A percentile compares a stretch with the other conserved stretches of the same genome.
Conservation (phyloP, 2,329 filamentous ascomycete genomes). For the Chaetomium olivaceum region DNA sequence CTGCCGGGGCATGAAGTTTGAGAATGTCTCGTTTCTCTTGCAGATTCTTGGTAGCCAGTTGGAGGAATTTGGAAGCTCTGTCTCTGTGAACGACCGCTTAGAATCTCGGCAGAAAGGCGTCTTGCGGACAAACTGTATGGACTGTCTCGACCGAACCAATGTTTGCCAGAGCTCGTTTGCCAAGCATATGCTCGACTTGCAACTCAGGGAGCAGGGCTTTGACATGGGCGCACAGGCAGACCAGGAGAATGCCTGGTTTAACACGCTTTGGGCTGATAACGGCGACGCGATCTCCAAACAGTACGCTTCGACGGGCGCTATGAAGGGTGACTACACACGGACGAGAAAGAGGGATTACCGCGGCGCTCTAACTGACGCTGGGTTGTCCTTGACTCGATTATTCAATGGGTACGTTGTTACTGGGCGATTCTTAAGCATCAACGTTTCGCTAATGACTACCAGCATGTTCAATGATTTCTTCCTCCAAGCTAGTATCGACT, state of each 20-base stretch:
- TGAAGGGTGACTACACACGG: conserved; percentile 95
- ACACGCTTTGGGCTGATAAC: conserved; percentile 95
- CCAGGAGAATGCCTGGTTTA: conserved; percentile 87
- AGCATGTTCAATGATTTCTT: conserved; percentile 99
- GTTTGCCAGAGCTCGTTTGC: conserved; percentile 92
- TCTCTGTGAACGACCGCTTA: conserved; percentile 50
- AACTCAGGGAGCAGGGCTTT: conserved; percentile 74
- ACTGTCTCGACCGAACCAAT: conserved; percentile 93
- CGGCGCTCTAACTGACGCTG: conserved; percentile 87
- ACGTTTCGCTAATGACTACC: conserved; percentile 33
- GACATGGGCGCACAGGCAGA: conserved; percentile 74
- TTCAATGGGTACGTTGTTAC: conserved; percentile 59
- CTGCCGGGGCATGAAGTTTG: conserved; percentile 96
- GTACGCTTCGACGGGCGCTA: conserved; percentile 90
- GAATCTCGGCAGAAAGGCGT: conserved; percentile 66
- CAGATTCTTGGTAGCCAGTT: conserved; percentile 68
- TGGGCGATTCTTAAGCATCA: neutral
- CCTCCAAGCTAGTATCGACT: conserved; percentile 92
- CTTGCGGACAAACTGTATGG: conserved; percentile 97
- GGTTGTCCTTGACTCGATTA: conserved; percentile 78
- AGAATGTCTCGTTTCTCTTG: conserved; percentile 83
- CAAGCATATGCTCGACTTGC: conserved; percentile 75
- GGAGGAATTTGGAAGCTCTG: conserved; percentile 70
- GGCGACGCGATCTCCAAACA: conserved; percentile 94
- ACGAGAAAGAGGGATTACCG: conserved; percentile 88